Conservation (phyloP, 768 basidiomycete genomes). For the Kwoniella dejecticola region DNA sequence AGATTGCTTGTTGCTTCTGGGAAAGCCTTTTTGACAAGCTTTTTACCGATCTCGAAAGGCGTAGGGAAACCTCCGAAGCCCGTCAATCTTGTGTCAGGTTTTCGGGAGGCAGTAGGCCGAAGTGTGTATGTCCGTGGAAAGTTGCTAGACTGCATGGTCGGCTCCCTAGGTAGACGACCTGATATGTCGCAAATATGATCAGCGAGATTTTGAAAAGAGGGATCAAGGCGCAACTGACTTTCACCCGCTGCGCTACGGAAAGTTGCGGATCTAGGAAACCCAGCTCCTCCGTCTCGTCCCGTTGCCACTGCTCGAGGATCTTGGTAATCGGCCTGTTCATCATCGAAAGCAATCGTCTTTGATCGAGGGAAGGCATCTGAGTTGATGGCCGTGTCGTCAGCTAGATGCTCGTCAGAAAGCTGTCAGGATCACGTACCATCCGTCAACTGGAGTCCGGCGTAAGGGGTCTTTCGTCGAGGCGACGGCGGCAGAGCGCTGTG, state of each 20-base stretch:
- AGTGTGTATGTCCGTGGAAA: constrained; percentile 50
- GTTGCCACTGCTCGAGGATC: constrained; percentile 38
- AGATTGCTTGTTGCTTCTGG: constrained; percentile 66
- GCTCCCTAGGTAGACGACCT: constrained; percentile 38
- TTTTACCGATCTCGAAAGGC: constrained; percentile 57
- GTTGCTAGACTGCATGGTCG: constrained; percentile 15
- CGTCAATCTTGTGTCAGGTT: constrained; percentile 36
- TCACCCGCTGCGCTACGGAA: constrained; percentile 32
- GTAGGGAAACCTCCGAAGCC: constrained; percentile 57
- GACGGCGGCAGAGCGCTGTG: constrained; percentile 3
- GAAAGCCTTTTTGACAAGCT: constrained; percentile 63
- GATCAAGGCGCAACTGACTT: constrained; percentile 11
- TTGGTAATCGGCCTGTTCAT: constrained; percentile 42
- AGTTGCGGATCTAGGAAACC: constrained; percentile 50
- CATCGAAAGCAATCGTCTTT: constrained; percentile 56
- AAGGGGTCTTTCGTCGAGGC: constrained; percentile 13
- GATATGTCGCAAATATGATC: background rate
- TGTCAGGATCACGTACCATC: constrained; percentile 21
- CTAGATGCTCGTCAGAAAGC: background rate
- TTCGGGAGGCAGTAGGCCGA: constrained; percentile 32
- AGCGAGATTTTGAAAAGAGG: no score
- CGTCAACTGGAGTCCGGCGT: constrained; percentile 23
- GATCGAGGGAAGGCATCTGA: constrained; percentile 54
- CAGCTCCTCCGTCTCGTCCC: constrained; percentile 38
- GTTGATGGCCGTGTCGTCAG: background rate